These are phyloP conservation scores for Candolleomyces aberdarensis DNA, from an alignment of 768 basidiomycete genomes.

Conservation along the genomic window DNA sequence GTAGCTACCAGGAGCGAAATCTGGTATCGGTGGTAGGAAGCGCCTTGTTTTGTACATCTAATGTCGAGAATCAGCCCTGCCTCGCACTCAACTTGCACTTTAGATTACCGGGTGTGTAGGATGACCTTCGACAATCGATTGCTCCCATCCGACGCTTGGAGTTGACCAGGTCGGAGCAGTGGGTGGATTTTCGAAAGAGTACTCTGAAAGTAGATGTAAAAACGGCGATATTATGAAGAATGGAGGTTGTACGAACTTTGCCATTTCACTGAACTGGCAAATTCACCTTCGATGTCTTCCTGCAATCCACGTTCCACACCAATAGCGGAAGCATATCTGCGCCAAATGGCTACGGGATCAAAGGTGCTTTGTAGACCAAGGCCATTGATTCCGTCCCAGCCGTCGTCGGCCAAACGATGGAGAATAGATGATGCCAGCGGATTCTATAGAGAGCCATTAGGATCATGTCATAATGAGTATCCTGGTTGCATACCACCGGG, in stretches of 20 bases:
- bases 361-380: neutral
- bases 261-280: slow-evolving; percentile 51
- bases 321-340: slow-evolving; percentile 34
- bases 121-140: slow-evolving; percentile 59
- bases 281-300: slow-evolving; percentile 44
- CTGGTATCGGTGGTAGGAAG: slow-evolving; percentile 47
- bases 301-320: slow-evolving; percentile 31
- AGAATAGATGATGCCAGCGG: neutral
- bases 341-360: slow-evolving; percentile 42
- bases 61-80: neutral
- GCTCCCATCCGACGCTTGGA: slow-evolving; percentile 56
- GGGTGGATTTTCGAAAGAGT: slow-evolving; percentile 50
- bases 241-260: slow-evolving; percentile 34
- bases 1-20: slow-evolving; percentile 43
- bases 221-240: neutral
- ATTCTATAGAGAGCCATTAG: neutral
- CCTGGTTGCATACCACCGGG: neutral
- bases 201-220: slow-evolving; percentile 21
- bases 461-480: neutral
- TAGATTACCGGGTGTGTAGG: slow-evolving; percentile 52
- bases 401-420: neutral
- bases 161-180: slow-evolving; percentile 40
- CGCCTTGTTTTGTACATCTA: slow-evolving; percentile 59
- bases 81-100: neutral
- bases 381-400: slow-evolving; percentile 9